These are phyloP conservation scores for Hyphopichia khmerensis DNA, from an alignment of 1,139 yeast species.

Conservation along the genomic window DNA sequence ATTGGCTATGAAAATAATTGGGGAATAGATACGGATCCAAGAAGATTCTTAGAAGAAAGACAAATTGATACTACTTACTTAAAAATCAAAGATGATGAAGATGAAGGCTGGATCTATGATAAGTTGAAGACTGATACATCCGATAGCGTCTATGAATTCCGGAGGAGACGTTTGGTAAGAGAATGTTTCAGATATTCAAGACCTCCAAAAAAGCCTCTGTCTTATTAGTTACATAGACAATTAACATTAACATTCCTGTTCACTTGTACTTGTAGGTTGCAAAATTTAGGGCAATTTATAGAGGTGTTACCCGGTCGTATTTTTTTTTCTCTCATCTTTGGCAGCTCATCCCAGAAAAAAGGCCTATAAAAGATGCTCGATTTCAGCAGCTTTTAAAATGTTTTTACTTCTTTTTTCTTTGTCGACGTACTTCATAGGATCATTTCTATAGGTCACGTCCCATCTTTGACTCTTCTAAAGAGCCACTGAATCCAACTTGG, in stretches of 20 bases:
- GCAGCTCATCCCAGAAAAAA: background rate
- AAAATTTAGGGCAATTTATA: too few species aligned
- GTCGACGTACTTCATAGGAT: slow-evolving; percentile 79
- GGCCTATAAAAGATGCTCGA: slow-evolving; percentile 9
- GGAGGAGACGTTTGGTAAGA: slow-evolving; percentile 55
- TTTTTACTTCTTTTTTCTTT: slow-evolving; percentile 28
- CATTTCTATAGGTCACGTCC: slow-evolving; percentile 99
- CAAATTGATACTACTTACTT: slow-evolving; percentile 25
- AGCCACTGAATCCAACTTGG: slow-evolving; percentile 99
- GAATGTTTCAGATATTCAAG: slow-evolving; percentile 50
- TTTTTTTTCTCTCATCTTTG: background rate
- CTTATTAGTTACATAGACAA: background rate
- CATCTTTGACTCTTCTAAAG: slow-evolving; percentile 98
- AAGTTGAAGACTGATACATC: slow-evolving; percentile 21
- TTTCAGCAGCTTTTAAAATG: background rate
- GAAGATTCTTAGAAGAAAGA: slow-evolving; percentile 52
- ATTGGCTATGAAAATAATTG: slow-evolving; percentile 56
- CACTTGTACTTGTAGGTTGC: too few species aligned
- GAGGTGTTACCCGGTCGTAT: background rate
- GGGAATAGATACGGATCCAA: slow-evolving; percentile 59
- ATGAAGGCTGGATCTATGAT: slow-evolving; percentile 47
- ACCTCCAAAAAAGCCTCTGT: slow-evolving; percentile 31
- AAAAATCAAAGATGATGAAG: slow-evolving; percentile 35
- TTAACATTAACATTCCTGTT: background rate
- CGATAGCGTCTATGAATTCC: slow-evolving; percentile 37